Percentiles rank a stretch among this genome's conserved stretches.
These are phyloP conservation scores for Monosiga brevicollis DNA, from an alignment of 78 protist species.

Conservation along the genomic window DNA sequence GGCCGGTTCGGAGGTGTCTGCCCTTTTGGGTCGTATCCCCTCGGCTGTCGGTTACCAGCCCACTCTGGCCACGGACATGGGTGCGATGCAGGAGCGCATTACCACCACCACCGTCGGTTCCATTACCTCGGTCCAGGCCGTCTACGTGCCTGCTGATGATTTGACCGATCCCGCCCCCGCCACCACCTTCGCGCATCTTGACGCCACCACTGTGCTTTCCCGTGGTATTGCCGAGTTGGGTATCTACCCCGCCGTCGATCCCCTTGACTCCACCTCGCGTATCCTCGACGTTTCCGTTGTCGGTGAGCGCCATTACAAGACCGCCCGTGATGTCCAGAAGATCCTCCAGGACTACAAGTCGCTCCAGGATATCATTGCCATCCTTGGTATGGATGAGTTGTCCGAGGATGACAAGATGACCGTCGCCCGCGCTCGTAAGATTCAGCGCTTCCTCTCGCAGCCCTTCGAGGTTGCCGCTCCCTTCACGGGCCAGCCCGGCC, in stretches of 20 bases:
- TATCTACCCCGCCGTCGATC: slow-evolving; percentile 99
- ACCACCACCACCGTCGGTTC: slow-evolving; percentile 95
- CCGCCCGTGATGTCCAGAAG: slow-evolving; percentile 84
- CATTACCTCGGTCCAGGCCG: slow-evolving; percentile 98
- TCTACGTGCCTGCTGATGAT: slow-evolving; percentile 99
- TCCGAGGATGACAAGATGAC: slow-evolving; percentile 92
- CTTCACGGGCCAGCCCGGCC: slow-evolving; percentile 91
- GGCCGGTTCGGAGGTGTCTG: slow-evolving; percentile 99
- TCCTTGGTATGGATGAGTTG: slow-evolving; percentile 97
- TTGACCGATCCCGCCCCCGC: slow-evolving; percentile 99
- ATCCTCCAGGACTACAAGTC: slow-evolving; percentile 92
- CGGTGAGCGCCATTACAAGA: slow-evolving; percentile 82
- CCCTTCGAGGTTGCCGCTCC: slow-evolving; percentile 97
- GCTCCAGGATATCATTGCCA: slow-evolving; percentile 98
- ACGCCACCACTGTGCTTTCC: slow-evolving; percentile 97
- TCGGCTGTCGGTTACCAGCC: slow-evolving; percentile 99
- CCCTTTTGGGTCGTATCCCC: slow-evolving; percentile 98
- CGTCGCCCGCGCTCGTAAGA: slow-evolving; percentile 96
- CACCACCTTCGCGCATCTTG: slow-evolving; percentile 97
- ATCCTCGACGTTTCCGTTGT: slow-evolving; percentile 90
- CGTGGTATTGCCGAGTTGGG: slow-evolving; percentile 94
- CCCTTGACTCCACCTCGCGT: slow-evolving; percentile 94
- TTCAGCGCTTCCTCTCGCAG: slow-evolving; percentile 95
- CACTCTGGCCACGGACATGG: slow-evolving; percentile 96
- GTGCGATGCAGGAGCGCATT: slow-evolving; percentile 97